Percentiles rank a stretch among this genome's conserved stretches.
Evolutionary conservation across 2,329 filamentous ascomycete species (phyloP).

Genomic region (Diaporthe sp.): DNA sequence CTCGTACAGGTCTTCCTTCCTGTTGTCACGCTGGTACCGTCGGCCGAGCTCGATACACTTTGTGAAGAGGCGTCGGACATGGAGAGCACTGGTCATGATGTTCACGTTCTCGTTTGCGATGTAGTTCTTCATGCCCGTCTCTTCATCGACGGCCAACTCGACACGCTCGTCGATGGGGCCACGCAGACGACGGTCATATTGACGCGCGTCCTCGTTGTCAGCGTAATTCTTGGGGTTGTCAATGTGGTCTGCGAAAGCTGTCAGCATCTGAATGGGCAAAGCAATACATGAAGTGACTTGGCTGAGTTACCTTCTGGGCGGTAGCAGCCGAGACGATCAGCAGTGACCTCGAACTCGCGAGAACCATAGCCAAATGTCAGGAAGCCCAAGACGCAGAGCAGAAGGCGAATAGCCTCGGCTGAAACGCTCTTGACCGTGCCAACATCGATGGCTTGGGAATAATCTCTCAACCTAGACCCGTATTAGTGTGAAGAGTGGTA

Average conservation of each 20-base stretch:
- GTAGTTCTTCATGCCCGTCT: constrained; percentile 90
- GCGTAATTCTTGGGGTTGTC: constrained; percentile 87
- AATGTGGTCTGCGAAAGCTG: constrained; percentile 64
- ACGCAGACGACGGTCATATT: constrained; percentile 85
- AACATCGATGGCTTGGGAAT: constrained; percentile 94
- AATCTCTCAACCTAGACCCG: constrained; percentile 75
- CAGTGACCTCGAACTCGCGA: constrained; percentile 87
- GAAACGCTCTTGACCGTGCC: constrained; percentile 93
- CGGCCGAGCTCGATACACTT: constrained; percentile 85
- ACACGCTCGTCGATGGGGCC: constrained; percentile 83
- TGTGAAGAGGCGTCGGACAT: constrained; percentile 81
- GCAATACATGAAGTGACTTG: background rate
- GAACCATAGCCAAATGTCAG: constrained; percentile 89
- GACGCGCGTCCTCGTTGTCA: constrained; percentile 86
- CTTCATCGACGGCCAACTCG: constrained; percentile 83
- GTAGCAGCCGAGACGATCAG: constrained; percentile 84
- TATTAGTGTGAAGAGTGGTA: background rate
- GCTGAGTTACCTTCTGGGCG: constrained; percentile 71
- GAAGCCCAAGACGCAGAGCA: constrained; percentile 92
- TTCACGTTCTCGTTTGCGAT: constrained; percentile 86
- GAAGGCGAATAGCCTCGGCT: constrained; percentile 89
- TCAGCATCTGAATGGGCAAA: background rate
- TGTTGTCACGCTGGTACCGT: constrained; percentile 74
- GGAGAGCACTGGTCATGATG: constrained; percentile 85
- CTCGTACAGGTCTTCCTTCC: constrained; percentile 87